A percentile compares a stretch with the other conserved stretches of the same genome.
These are phyloP conservation scores for Trichoderma brevicompactum DNA, from an alignment of 2,329 filamentous ascomycete species.

Conservation along the genomic window DNA sequence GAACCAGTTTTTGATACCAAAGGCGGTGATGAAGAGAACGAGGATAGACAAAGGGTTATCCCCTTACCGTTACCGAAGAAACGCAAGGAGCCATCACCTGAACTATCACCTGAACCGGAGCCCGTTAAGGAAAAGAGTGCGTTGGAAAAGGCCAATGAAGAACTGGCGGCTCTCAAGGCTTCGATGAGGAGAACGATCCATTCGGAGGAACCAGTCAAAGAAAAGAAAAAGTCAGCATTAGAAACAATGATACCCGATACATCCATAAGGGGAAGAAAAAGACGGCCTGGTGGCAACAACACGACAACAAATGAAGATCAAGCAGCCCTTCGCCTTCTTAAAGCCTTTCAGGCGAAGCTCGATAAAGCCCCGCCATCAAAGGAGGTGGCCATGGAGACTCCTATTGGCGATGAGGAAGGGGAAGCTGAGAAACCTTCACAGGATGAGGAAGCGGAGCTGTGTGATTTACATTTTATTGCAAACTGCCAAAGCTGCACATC, in stretches of 20 bases:
- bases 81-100: slow-evolving; percentile 31
- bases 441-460: slow-evolving; percentile 75
- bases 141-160: slow-evolving; percentile 74
- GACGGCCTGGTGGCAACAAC: slow-evolving; percentile 61
- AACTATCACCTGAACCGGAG: slow-evolving; percentile 37
- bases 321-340: slow-evolving; percentile 70
- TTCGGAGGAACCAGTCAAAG: slow-evolving; percentile 51
- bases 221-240: slow-evolving; percentile 68
- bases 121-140: slow-evolving; percentile 54
- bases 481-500: slow-evolving; percentile 90
- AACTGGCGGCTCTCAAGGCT: slow-evolving; percentile 79
- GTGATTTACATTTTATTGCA: slow-evolving; percentile 93
- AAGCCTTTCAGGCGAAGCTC: slow-evolving; percentile 79
- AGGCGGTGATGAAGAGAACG: neutral
- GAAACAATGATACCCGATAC: slow-evolving; percentile 76
- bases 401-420: slow-evolving; percentile 45
- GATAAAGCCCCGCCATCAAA: slow-evolving; percentile 57
- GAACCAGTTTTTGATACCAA: neutral
- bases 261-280: slow-evolving; percentile 71
- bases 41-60: slow-evolving; percentile 1
- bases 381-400: slow-evolving; percentile 41
- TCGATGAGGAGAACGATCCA: slow-evolving; percentile 73
- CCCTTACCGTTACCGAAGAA: neutral
- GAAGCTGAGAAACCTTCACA: slow-evolving; percentile 34
- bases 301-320: slow-evolving; percentile 61